Percentiles rank a stretch among this genome's conserved stretches.
Evolutionary conservation across 148 eudicot genomes (phyloP).

Genomic region (Rhododendron mucronatum): DNA sequence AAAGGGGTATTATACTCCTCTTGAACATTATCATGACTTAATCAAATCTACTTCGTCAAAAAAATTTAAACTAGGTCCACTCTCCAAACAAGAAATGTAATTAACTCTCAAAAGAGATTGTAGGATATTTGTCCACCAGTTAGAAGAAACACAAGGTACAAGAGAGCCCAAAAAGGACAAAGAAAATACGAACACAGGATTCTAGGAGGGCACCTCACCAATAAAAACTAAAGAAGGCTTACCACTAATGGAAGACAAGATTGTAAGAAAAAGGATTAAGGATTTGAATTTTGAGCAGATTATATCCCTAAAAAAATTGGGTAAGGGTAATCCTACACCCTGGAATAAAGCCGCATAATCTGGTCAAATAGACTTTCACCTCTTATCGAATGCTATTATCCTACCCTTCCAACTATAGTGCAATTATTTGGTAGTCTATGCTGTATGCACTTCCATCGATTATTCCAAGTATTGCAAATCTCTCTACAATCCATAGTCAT

Average conservation of each 20-base stretch:
- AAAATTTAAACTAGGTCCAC: not conserved
- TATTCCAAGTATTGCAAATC: not conserved
- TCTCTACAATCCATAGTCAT: not conserved
- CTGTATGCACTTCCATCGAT: not conserved
- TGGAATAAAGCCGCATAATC: not conserved
- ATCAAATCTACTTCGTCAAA: not conserved
- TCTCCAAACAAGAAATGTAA: not conserved
- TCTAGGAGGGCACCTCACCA: not conserved
- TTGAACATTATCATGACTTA: not conserved
- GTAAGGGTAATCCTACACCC: not conserved
- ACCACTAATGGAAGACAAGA: not conserved
- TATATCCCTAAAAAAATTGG: too few species aligned
- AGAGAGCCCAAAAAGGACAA: not conserved
- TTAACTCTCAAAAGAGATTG: not conserved
- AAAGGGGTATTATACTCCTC: not conserved
- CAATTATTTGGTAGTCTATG: not conserved
- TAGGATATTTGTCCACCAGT: not conserved
- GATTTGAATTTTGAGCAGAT: too few species aligned
- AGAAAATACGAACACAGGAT: not conserved
- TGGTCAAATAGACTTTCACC: not conserved
- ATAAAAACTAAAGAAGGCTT: not conserved
- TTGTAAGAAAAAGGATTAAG: too few species aligned
- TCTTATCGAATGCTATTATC: not conserved
- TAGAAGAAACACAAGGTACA: not conserved
- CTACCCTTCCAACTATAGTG: not conserved